These are phyloP conservation scores for Boletus reticuloceps DNA, from an alignment of 768 basidiomycete genomes.

Conservation along the genomic window DNA sequence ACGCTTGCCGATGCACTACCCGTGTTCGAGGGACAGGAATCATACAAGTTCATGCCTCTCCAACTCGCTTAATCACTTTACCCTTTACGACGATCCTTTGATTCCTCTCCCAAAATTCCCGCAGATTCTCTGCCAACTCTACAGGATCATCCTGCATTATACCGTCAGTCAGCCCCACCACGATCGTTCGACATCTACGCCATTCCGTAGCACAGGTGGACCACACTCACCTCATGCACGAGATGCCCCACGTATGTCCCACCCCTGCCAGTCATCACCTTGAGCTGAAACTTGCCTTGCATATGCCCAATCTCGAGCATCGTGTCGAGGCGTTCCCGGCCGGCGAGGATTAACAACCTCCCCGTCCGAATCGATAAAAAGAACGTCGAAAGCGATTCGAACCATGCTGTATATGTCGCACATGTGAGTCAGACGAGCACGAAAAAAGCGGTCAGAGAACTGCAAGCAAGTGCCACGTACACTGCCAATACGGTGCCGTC, in stretches of 20 bases:
- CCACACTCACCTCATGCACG: conserved; percentile 75
- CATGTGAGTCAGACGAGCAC: not conserved
- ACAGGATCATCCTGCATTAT: conserved; percentile 76
- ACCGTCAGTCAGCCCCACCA: not conserved
- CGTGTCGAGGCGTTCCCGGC: conserved; percentile 88
- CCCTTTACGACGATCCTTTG: conserved; percentile 63
- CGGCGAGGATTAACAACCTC: conserved; percentile 86
- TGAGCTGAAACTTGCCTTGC: conserved; percentile 95
- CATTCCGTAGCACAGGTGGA: not conserved
- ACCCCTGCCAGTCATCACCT: conserved; percentile 61
- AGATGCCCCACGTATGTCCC: conserved; percentile 75
- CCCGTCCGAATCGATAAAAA: conserved; percentile 81
- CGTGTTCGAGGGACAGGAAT: too few relatives aligned
- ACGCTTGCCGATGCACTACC: too few relatives aligned
- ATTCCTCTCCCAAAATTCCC: conserved; percentile 91
- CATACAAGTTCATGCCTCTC: conserved; percentile 35
- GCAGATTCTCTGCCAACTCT: conserved; percentile 71
- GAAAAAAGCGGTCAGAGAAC: not conserved
- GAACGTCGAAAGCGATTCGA: conserved; percentile 70
- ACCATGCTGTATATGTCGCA: conserved; percentile 73
- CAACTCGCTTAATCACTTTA: conserved; percentile 50
- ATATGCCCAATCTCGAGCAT: conserved; percentile 96
- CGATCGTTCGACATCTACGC: not conserved
- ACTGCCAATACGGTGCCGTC: conserved; percentile 88
- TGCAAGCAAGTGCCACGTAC: conserved; percentile 41